Conservation (phyloP, 345 rosid genomes). For the Physaria fendleri region DNA sequence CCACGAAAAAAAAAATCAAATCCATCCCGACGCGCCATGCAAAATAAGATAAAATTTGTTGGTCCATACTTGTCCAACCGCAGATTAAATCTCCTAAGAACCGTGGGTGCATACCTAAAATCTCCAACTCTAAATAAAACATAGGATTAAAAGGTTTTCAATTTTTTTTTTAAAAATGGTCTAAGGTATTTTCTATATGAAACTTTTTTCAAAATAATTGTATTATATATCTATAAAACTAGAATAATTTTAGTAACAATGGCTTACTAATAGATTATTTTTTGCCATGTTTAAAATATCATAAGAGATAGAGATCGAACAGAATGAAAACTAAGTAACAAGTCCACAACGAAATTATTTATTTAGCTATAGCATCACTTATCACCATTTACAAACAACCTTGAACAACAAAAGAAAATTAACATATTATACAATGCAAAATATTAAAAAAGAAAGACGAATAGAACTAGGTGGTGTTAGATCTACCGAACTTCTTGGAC, state of each 20-base stretch:
- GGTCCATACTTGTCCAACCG: no score
- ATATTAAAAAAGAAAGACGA: neutral
- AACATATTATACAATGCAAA: constrained; percentile 23
- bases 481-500: constrained; percentile 69
- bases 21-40: no score
- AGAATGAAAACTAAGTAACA: neutral
- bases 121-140: no score
- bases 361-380: constrained; percentile 18
- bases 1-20: no score
- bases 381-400: constrained; percentile 5
- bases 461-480: constrained; percentile 51
- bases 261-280: neutral
- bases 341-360: neutral
- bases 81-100: no score
- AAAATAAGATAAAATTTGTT: no score
- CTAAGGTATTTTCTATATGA: no score
- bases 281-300: constrained; percentile 4
- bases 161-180: no score
- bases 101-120: no score
- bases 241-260: neutral
- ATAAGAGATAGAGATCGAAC: constrained; percentile 2
- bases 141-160: no score
- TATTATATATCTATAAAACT: no score
- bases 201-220: no score
- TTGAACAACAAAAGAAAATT: neutral